phyloP scores from a whole-genome alignment of 345 rosid species.

The Eucalyptus brandiana region DNA sequence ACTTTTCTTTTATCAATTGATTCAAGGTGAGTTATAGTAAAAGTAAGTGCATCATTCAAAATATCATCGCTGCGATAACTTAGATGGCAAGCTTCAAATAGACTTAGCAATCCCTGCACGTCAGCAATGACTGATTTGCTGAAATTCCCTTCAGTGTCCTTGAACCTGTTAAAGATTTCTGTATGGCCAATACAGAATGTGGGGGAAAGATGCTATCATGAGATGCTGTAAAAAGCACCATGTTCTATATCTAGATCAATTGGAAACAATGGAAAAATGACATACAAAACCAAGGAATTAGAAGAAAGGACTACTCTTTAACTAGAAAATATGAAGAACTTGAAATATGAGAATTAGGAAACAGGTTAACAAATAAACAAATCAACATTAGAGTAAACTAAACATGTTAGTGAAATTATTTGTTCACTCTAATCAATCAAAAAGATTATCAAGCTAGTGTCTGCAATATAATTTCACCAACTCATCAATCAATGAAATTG shows the following conservation, averaged over 20 bases:
- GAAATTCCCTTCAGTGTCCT: slow-evolving; percentile 4
- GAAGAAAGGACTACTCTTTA: background rate
- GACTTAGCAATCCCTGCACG: slow-evolving; percentile 1
- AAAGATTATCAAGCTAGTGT: background rate
- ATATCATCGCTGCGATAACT: background rate
- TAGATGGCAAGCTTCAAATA: slow-evolving; percentile 11
- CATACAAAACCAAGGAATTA: background rate
- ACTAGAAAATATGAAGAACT: background rate
- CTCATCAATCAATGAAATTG: background rate
- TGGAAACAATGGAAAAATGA: background rate
- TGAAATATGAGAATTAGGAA: background rate
- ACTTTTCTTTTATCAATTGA: background rate
- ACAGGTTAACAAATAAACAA: background rate
- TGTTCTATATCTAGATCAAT: background rate
- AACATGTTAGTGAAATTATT: background rate
- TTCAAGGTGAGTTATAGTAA: background rate
- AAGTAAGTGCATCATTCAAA: slow-evolving; percentile 1
- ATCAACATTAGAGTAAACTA: background rate
- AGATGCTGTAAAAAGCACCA: background rate
- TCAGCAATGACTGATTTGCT: background rate
- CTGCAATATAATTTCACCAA: background rate
- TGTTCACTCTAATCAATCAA: no score
- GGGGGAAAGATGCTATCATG: background rate
- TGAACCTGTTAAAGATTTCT: slow-evolving; percentile 8
- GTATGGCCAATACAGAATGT: background rate